A percentile compares a stretch with the other conserved stretches of the same genome.
Conservation (phyloP, 352 stramenopile species). For the Saprolegnia diclina region DNA sequence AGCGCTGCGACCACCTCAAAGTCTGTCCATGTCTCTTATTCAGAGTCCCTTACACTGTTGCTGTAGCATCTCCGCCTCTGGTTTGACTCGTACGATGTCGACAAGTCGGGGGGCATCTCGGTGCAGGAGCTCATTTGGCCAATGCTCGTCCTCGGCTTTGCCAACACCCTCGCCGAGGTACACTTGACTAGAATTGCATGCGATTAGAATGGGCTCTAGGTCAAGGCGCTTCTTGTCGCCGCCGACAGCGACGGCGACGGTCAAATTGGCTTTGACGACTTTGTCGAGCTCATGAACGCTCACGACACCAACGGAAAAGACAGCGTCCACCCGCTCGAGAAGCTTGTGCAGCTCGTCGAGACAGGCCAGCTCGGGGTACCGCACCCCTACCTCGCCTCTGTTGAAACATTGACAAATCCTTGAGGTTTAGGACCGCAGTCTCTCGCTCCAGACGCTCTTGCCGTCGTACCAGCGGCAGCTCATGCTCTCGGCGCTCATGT, state of each 20-base stretch:
- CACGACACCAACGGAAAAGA: slow-evolving; percentile 22
- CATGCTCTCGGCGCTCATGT: slow-evolving; percentile 11
- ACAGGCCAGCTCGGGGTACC: background rate
- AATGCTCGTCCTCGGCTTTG: slow-evolving; percentile 9
- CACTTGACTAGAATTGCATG: background rate
- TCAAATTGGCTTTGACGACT: slow-evolving; percentile 65
- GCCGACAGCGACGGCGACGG: slow-evolving; percentile 58
- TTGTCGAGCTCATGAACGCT: slow-evolving; percentile 56
- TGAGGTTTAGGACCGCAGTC: background rate
- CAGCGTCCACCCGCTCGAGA: slow-evolving; percentile 10
- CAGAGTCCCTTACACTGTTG: background rate
- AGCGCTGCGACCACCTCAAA: background rate
- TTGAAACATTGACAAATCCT: background rate
- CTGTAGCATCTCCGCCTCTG: slow-evolving; percentile 1
- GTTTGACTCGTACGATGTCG: slow-evolving; percentile 18
- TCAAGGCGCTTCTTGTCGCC: slow-evolving; percentile 58
- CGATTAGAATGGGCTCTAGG: background rate
- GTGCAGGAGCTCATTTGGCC: slow-evolving; percentile 7
- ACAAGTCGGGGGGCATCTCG: slow-evolving; percentile 11
- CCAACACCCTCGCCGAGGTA: slow-evolving; percentile 9
- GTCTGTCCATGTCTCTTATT: background rate
- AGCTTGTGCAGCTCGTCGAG: slow-evolving; percentile 5
- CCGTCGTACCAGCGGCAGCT: slow-evolving; percentile 13
- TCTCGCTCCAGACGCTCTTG: slow-evolving; percentile 12
- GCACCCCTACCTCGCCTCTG: background rate